A percentile compares a stretch with the other conserved stretches of the same genome.
These are phyloP conservation scores for Acanthamoeba quina DNA, from an alignment of 208 protist species.

Conservation along the genomic window DNA sequence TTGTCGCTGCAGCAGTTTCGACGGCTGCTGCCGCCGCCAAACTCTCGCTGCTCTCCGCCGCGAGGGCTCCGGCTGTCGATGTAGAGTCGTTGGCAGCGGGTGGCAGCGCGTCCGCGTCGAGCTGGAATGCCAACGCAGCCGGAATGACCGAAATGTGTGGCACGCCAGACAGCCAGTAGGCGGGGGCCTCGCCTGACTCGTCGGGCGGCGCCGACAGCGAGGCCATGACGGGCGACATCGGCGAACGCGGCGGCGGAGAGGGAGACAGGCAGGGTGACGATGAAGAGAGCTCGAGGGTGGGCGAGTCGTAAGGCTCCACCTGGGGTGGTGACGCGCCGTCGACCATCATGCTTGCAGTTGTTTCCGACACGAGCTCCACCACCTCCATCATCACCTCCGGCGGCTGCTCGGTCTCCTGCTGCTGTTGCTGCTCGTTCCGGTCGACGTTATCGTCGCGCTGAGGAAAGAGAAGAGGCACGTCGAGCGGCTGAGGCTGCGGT, in stretches of 20 bases:
- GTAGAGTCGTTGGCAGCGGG: background rate
- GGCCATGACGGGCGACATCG: background rate
- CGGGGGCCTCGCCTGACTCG: background rate
- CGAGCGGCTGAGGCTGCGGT: too few relatives aligned
- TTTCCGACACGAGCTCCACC: background rate
- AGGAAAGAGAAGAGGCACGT: background rate
- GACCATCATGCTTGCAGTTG: background rate
- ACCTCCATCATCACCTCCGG: background rate
- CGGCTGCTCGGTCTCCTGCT: too few relatives aligned
- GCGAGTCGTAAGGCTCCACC: background rate
- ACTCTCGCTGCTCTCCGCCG: background rate
- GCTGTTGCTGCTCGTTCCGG: background rate
- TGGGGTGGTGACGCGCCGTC: background rate
- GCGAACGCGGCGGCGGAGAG: conserved; percentile 4
- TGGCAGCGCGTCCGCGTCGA: background rate
- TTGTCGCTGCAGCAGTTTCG: too few relatives aligned
- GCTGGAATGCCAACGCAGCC: background rate
- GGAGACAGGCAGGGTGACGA: conserved; percentile 6
- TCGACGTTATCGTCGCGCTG: background rate
- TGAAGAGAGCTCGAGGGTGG: conserved; percentile 13
- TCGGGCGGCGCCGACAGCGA: background rate
- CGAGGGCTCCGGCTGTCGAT: background rate
- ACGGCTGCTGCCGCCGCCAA: background rate
- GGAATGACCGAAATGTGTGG: conserved; percentile 20
- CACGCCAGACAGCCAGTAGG: background rate